Conservation (phyloP, 352 stramenopile species). For the Phytophthora europaea region DNA sequence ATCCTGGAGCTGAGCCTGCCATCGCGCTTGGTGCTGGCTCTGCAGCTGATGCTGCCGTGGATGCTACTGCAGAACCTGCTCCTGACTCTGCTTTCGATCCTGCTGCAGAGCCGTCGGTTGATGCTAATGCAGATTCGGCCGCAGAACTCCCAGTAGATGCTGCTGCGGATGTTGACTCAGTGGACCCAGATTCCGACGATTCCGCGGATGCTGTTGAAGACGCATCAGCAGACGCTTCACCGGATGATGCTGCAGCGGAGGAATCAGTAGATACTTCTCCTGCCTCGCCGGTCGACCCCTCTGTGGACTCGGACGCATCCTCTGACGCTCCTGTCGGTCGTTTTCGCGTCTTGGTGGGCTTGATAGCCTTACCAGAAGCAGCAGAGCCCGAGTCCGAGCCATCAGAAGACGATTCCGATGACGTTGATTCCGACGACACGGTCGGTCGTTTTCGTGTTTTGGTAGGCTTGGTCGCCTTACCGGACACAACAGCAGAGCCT, state of each 20-base stretch:
- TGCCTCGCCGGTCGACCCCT: neutral
- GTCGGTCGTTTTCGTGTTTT: no score
- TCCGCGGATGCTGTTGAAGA: neutral
- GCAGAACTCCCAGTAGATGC: neutral
- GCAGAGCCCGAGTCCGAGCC: neutral
- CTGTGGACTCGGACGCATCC: neutral
- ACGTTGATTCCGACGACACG: neutral
- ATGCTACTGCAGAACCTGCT: neutral
- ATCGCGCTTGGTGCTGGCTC: neutral
- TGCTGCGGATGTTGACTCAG: neutral
- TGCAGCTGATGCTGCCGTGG: neutral
- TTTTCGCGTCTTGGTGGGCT: no score
- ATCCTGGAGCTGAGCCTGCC: neutral
- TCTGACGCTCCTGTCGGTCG: no score
- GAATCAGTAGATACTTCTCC: neutral
- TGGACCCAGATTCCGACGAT: neutral
- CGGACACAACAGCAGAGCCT: no score
- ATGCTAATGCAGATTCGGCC: neutral
- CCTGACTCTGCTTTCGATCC: neutral
- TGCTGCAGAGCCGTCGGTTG: neutral
- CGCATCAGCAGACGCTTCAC: neutral
- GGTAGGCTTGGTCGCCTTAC: no score
- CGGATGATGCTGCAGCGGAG: neutral
- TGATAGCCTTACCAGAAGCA: no score
- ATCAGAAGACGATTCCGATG: neutral